These are phyloP conservation scores for Kwoniella sp. DNA, from an alignment of 768 basidiomycete genomes.

Conservation along the genomic window DNA sequence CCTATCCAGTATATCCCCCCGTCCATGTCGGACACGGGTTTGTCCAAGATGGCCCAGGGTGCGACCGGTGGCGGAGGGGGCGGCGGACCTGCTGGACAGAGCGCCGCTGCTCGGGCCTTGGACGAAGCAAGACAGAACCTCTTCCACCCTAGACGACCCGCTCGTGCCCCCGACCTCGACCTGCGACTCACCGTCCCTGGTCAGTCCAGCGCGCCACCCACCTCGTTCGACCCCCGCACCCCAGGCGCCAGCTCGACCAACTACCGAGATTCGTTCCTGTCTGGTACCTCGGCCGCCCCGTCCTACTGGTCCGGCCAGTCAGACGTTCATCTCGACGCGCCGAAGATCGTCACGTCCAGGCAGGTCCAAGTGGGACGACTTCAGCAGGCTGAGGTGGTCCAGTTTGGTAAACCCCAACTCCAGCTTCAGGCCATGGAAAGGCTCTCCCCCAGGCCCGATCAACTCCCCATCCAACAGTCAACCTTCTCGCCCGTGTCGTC, in stretches of 20 bases:
- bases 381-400: slow-evolving; percentile 47
- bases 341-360: slow-evolving; percentile 43
- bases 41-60: slow-evolving; percentile 5
- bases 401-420: slow-evolving; percentile 23
- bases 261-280: slow-evolving; percentile 32
- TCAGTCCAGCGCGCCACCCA: neutral
- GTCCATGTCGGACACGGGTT: slow-evolving; percentile 19
- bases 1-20: slow-evolving; percentile 47
- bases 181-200: slow-evolving; percentile 25
- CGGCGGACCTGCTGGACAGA: neutral
- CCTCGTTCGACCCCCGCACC: slow-evolving; percentile 10
- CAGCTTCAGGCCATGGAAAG: neutral
- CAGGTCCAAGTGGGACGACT: slow-evolving; percentile 45
- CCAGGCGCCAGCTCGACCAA: slow-evolving; percentile 2
- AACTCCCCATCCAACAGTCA: too few species aligned
- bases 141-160: slow-evolving; percentile 33
- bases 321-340: slow-evolving; percentile 42
- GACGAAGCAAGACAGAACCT: slow-evolving; percentile 42
- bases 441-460: neutral
- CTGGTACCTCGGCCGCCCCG: slow-evolving; percentile 30
- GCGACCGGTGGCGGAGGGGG: slow-evolving; percentile 8
- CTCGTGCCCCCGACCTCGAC: slow-evolving; percentile 44
- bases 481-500: too few species aligned
- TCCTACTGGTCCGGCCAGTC: slow-evolving; percentile 21
- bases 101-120: slow-evolving; percentile 31